phyloP scores from a whole-genome alignment of 352 stramenopile genomes.

The Pythium pyrilobum region DNA sequence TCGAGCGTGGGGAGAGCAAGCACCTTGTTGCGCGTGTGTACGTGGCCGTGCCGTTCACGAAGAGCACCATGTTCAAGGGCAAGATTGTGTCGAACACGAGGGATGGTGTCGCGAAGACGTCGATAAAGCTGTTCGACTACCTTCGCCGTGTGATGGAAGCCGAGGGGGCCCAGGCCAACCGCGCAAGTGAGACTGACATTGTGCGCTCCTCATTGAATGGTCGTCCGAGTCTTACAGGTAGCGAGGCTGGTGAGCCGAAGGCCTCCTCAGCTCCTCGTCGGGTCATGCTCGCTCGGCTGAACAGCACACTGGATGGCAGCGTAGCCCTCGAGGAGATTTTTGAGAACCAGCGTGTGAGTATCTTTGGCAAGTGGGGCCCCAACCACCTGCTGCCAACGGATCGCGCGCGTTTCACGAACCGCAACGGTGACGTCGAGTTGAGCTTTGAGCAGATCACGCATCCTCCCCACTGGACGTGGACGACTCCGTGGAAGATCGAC shows the following conservation, averaged over 20 bases:
- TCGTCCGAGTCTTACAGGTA: background rate
- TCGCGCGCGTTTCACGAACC: conserved; percentile 74
- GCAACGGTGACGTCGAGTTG: conserved; percentile 68
- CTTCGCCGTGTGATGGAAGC: conserved; percentile 20
- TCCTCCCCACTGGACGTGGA: conserved; percentile 80
- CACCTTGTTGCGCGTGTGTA: conserved; percentile 48
- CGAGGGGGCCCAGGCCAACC: background rate
- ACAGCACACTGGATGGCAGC: conserved; percentile 65
- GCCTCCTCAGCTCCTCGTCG: conserved; percentile 3
- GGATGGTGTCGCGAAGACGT: conserved; percentile 54
- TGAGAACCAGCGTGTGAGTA: conserved; percentile 83
- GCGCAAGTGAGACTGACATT: background rate
- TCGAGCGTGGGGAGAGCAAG: conserved; percentile 32
- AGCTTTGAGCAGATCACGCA: conserved; percentile 75
- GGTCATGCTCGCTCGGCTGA: conserved; percentile 45
- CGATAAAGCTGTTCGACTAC: conserved; percentile 52
- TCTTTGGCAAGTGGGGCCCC: conserved; percentile 84
- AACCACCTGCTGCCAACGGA: conserved; percentile 82
- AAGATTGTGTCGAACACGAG: conserved; percentile 77
- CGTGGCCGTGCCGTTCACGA: conserved; percentile 71
- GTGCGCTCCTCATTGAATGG: background rate
- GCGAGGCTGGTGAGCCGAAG: conserved; percentile 6
- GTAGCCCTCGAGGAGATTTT: conserved; percentile 85
- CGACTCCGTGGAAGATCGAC: conserved; percentile 81
- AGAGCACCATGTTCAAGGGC: conserved; percentile 80